A percentile compares a stretch with the other conserved stretches of the same genome.
Evolutionary conservation across 148 eudicot genomes (phyloP).

Genomic region (Salicornia ramosissima): DNA sequence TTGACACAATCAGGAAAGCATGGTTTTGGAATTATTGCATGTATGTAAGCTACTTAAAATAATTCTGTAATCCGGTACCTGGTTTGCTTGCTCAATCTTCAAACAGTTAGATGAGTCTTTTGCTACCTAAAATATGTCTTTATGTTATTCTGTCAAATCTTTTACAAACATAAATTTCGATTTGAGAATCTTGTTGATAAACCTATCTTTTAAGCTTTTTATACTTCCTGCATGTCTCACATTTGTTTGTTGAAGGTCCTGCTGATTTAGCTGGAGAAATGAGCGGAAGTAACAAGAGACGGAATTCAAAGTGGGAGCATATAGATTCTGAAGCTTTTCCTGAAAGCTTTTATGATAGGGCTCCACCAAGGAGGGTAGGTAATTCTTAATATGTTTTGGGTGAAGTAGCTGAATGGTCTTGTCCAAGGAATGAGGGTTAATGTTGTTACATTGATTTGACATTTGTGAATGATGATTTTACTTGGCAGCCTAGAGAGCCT

Average conservation of each 20-base stretch:
- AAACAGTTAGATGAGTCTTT: not conserved
- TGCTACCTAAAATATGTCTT: not conserved
- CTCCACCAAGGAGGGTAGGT: slow-evolving; percentile 28
- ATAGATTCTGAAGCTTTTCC: slow-evolving; percentile 29
- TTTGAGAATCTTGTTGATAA: not conserved
- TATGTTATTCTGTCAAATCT: not conserved
- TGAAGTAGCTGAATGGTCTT: not conserved
- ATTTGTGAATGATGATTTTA: not conserved
- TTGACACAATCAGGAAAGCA: not conserved
- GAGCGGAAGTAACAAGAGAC: slow-evolving; percentile 55
- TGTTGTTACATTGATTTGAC: not conserved
- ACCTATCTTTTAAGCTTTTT: not conserved
- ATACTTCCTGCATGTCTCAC: slow-evolving; percentile 16
- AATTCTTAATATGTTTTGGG: not conserved
- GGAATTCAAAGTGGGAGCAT: slow-evolving; percentile 49
- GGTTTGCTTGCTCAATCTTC: not conserved
- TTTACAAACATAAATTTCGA: not conserved
- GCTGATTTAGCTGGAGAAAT: slow-evolving; percentile 30
- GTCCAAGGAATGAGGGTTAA: slow-evolving; percentile 1
- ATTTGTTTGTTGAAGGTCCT: slow-evolving; percentile 12
- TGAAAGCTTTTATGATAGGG: slow-evolving; percentile 26
- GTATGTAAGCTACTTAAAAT: not conserved
- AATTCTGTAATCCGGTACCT: not conserved
- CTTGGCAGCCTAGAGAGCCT: slow-evolving; percentile 28
- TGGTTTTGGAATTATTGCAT: not conserved